Evolutionary conservation across 768 basidiomycete species (phyloP), one percentile per base, ranked within the genome.

Genomic region (Daedaleopsis sinensis): DNA sequence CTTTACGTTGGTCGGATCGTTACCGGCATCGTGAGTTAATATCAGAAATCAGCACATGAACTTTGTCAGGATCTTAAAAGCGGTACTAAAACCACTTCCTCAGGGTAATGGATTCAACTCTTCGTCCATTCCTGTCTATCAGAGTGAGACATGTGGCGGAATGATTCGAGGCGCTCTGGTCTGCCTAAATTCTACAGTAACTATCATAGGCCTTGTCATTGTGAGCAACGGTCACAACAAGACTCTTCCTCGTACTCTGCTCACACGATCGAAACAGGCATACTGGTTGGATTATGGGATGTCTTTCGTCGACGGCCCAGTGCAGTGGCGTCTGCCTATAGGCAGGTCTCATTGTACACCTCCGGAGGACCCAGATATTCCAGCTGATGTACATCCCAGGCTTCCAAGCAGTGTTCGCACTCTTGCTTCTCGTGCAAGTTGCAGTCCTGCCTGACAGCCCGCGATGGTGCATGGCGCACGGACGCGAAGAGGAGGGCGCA

Each of bases 201-300:
- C 76, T 5, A 78, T 78, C 57, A 64, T 78, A 21, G 77, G 77
- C 2, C 71, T 78, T 38, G 75, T 77, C 39, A 77, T 78, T 35
- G 77, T 76, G 36, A 57, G 73, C 39, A 12, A 3, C 27, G 27
- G 27, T 32, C 27, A 32, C 27, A 32, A 3, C 27, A 32, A 32
- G 27, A 7, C 68, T 13, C 16, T 12, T 18, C 58, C 21, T 23
- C 39, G 4, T 23, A 11, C 12, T 39, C 12, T 37, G 4, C 52
- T 38, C 2, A 27, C 16, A 52, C 3, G 9, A 52, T 32, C 51
- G 18, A 12, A 51, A 1, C 46, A 76, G 73, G 74, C 77, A 18
- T 78, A 78, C 55, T 77, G 77, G 77, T 63, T 79, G 16, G 76
- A 78, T 65, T 79, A 78, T 49, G 77, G 77, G 8, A 68, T 79